phyloP scores from a whole-genome alignment of 2,329 filamentous ascomycete genomes.

The Rhinocladiella mackenziei region DNA sequence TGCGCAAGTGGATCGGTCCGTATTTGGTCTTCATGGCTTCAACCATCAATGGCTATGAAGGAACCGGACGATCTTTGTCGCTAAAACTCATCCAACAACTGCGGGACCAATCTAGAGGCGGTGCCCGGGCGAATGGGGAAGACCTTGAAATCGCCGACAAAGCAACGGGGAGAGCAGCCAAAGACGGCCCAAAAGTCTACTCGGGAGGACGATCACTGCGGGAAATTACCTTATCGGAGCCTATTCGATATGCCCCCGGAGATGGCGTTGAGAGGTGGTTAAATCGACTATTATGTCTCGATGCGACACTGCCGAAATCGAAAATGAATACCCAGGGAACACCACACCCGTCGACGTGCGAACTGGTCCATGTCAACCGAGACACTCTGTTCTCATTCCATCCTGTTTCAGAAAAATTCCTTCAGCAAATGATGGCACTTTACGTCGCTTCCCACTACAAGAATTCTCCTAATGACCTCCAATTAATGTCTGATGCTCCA shows the following conservation, averaged over 20 bases:
- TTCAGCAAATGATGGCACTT: slow-evolving; percentile 96
- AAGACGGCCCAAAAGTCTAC: slow-evolving; percentile 56
- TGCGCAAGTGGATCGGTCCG: slow-evolving; percentile 89
- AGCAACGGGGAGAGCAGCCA: slow-evolving; percentile 68
- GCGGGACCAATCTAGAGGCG: slow-evolving; percentile 79
- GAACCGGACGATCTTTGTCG: slow-evolving; percentile 88
- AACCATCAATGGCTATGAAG: slow-evolving; percentile 98
- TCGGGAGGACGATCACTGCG: slow-evolving; percentile 72
- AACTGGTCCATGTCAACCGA: slow-evolving; percentile 89
- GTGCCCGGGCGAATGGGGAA: slow-evolving; percentile 51
- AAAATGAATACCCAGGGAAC: slow-evolving; percentile 70
- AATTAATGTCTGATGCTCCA: slow-evolving; percentile 95
- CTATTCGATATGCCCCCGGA: slow-evolving; percentile 88
- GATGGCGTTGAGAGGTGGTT: slow-evolving; percentile 95
- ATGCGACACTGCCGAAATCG: slow-evolving; percentile 79
- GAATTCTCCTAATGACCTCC: slow-evolving; percentile 96
- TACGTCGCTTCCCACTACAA: slow-evolving; percentile 98
- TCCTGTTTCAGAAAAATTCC: slow-evolving; percentile 90
- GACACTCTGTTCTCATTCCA: slow-evolving; percentile 98
- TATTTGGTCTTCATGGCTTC: slow-evolving; percentile 99
- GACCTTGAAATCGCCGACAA: slow-evolving; percentile 70
- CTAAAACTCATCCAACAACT: slow-evolving; percentile 96
- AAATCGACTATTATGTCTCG: slow-evolving; percentile 87
- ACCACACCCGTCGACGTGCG: slow-evolving; percentile 85
- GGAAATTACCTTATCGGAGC: slow-evolving; percentile 88